Percentiles rank a stretch among this genome's conserved stretches.
These are phyloP conservation scores for Hericium coralloides DNA, from an alignment of 768 basidiomycete species.

Conservation along the genomic window DNA sequence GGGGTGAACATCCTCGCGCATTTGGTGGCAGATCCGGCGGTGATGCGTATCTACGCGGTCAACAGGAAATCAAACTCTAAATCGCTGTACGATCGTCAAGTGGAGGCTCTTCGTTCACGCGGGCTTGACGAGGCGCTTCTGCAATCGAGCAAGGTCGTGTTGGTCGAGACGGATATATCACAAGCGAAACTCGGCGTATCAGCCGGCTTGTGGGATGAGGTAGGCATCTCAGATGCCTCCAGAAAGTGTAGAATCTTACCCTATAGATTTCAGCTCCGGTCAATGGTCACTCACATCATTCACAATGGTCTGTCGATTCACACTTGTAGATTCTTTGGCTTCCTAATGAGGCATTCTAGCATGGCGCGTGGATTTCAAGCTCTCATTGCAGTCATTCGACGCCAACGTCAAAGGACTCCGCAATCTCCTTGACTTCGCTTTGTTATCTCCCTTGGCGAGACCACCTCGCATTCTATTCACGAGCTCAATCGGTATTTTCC, in stretches of 20 bases:
- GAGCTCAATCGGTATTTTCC: conserved; percentile 1
- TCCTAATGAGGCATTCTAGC: background rate
- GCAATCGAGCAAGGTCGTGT: conserved; percentile 12
- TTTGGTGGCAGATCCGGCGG: background rate
- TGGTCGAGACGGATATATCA: conserved; percentile 15
- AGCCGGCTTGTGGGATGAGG: conserved; percentile 7
- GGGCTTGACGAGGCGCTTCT: conserved; percentile 3
- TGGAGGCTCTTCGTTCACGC: background rate
- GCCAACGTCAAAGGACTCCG: conserved; percentile 8
- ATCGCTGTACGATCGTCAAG: background rate
- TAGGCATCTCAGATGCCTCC: background rate
- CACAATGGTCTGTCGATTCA: conserved; percentile 11
- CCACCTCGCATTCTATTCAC: conserved; percentile 3
- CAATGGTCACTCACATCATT: conserved; percentile 14
- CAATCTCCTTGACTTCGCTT: conserved; percentile 8
- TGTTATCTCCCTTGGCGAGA: conserved; percentile 2
- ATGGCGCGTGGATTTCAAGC: conserved; percentile 11
- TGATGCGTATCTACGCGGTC: background rate
- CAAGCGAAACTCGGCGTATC: conserved; percentile 6
- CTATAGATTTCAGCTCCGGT: background rate
- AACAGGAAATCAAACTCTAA: background rate
- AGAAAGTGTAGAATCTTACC: no score
- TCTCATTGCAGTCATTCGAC: conserved; percentile 9
- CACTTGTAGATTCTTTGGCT: background rate
- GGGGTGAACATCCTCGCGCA: background rate